Percentiles rank a stretch among this genome's conserved stretches.
phyloP scores from a whole-genome alignment of 495 filamentous ascomycete species.

The Xylona heveae region DNA sequence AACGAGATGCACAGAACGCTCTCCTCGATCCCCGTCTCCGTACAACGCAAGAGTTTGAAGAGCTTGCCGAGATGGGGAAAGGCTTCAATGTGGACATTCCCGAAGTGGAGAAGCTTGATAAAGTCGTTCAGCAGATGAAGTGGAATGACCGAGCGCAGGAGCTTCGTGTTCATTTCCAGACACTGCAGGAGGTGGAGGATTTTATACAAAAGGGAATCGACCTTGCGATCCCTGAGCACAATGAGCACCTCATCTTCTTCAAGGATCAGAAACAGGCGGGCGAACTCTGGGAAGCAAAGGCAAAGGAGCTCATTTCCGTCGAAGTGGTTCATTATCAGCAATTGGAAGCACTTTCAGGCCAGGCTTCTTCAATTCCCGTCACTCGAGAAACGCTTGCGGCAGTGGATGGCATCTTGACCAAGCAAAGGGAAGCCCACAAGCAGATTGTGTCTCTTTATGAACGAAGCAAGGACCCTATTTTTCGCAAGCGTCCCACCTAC shows the following conservation, averaged over 20 bases:
- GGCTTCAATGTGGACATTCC: conserved; percentile 88
- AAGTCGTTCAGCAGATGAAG: conserved; percentile 60
- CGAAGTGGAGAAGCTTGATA: conserved; percentile 69
- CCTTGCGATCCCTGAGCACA: conserved; percentile 52
- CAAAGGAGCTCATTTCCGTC: conserved; percentile 76
- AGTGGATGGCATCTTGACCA: conserved; percentile 84
- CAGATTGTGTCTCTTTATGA: conserved; percentile 66
- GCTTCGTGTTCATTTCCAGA: conserved; percentile 36
- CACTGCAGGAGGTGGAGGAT: conserved; percentile 54
- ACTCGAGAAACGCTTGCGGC: conserved; percentile 55
- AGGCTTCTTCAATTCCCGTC: conserved; percentile 60
- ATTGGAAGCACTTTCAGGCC: conserved; percentile 68
- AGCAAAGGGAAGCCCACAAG: conserved; percentile 84
- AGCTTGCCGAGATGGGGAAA: conserved; percentile 69
- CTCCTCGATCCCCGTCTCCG: conserved; percentile 37
- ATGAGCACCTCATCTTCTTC: conserved; percentile 56
- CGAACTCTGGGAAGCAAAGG: conserved; percentile 81
- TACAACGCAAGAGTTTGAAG: conserved; percentile 58
- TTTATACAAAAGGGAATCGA: conserved; percentile 56
- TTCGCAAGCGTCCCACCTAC: conserved; percentile 69
- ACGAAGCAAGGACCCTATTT: conserved; percentile 49
- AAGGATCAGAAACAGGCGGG: conserved; percentile 54
- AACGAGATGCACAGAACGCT: conserved; percentile 47
- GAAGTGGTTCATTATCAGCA: conserved; percentile 86
- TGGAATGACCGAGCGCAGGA: conserved; percentile 67